A percentile compares a stretch with the other conserved stretches of the same genome.
Evolutionary conservation across 371 early-diverging fungal genomes (phyloP).

Genomic region (Basidiobolus heterosporus): DNA sequence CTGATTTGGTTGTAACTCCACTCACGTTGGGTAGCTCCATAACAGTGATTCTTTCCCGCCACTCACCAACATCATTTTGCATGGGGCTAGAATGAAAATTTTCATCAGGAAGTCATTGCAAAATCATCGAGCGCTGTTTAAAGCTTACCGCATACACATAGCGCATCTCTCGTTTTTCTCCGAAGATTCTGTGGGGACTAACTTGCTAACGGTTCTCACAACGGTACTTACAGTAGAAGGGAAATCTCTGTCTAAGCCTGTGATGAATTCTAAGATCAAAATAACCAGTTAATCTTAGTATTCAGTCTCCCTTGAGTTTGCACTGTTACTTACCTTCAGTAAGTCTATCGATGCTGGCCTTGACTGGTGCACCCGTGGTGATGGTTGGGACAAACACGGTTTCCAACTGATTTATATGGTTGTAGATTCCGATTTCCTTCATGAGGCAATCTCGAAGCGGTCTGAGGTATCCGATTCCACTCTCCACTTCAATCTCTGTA

Average conservation of each 20-base stretch:
- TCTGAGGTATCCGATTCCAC: slow-evolving; percentile 36
- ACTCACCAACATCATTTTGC: background rate
- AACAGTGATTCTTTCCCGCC: background rate
- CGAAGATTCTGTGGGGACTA: slow-evolving; percentile 27
- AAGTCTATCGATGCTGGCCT: slow-evolving; percentile 47
- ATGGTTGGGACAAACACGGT: slow-evolving; percentile 17
- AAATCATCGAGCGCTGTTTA: background rate
- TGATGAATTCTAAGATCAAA: slow-evolving; percentile 38
- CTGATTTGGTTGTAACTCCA: background rate
- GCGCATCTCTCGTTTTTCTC: slow-evolving; percentile 25
- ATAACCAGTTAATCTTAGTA: slow-evolving; percentile 15
- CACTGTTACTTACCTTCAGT: slow-evolving; percentile 26
- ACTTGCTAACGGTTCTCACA: slow-evolving; percentile 61
- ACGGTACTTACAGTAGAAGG: slow-evolving; percentile 77
- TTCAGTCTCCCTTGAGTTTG: slow-evolving; percentile 6
- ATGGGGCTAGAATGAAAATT: background rate
- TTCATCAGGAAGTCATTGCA: background rate
- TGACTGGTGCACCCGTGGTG: slow-evolving; percentile 26
- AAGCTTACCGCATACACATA: slow-evolving; percentile 30
- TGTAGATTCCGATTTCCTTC: slow-evolving; percentile 66
- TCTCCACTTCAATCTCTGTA: slow-evolving; percentile 25
- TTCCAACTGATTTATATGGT: slow-evolving; percentile 28
- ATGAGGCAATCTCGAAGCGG: slow-evolving; percentile 69
- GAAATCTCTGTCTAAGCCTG: slow-evolving; percentile 61
- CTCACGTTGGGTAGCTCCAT: background rate